Conservation (phyloP, 495 filamentous ascomycete genomes). For the Penicillium tannophilum region DNA sequence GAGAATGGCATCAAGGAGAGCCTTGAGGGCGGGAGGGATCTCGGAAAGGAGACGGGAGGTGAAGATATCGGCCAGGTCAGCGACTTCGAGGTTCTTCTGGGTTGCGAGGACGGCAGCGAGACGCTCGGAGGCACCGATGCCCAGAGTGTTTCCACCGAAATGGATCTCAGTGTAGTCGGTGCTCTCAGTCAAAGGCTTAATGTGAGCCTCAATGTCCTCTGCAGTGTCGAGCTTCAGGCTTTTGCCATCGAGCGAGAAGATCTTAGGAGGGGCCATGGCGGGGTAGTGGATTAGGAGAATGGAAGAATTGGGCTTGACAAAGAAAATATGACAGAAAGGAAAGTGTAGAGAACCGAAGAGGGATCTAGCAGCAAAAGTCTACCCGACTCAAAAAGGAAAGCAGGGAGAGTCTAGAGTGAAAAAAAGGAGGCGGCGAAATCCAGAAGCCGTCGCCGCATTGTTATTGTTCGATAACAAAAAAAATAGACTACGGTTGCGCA, state of each 20-base stretch:
- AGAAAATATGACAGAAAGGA: background rate
- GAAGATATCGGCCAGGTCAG: slow-evolving; percentile 96
- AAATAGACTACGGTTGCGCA: slow-evolving; percentile 22
- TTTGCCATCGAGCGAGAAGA: slow-evolving; percentile 89
- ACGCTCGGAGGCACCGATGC: slow-evolving; percentile 80
- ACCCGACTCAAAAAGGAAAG: slow-evolving; percentile 8
- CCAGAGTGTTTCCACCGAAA: slow-evolving; percentile 87
- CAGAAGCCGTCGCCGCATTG: slow-evolving; percentile 16
- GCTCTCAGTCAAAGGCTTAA: slow-evolving; percentile 69
- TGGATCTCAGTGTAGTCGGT: slow-evolving; percentile 79
- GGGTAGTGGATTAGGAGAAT: slow-evolving; percentile 35
- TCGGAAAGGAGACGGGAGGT: slow-evolving; percentile 91
- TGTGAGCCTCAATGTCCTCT: slow-evolving; percentile 82
- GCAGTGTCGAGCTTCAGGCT: slow-evolving; percentile 88
- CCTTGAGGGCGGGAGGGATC: slow-evolving; percentile 85
- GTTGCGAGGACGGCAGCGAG: slow-evolving; percentile 77
- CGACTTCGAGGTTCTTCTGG: slow-evolving; percentile 79
- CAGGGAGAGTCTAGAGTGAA: background rate
- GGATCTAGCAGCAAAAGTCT: background rate
- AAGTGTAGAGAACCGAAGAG: background rate
- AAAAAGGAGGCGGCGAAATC: slow-evolving; percentile 5
- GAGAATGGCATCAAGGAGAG: slow-evolving; percentile 82
- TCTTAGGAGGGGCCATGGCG: slow-evolving; percentile 61
- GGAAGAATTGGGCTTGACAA: background rate
- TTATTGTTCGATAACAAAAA: slow-evolving; percentile 32